Conservation (phyloP, 2,329 filamentous ascomycete species). For the Colletotrichum somersetense region DNA sequence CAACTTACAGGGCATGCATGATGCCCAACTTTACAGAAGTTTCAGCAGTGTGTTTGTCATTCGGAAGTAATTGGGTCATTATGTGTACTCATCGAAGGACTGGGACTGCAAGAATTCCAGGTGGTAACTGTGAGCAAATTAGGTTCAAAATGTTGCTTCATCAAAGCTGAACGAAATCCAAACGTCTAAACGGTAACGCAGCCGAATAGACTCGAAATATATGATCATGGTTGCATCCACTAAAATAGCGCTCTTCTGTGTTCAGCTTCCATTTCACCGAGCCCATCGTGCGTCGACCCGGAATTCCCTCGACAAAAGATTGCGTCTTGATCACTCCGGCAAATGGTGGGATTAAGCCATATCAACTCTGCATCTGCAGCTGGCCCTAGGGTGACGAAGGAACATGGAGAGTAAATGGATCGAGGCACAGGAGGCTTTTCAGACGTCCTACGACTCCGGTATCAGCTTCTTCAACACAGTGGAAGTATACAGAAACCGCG, state of each 20-base stretch:
- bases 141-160: not conserved
- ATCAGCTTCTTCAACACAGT: conserved; percentile 22
- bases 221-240: not conserved
- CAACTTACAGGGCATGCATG: not conserved
- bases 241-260: conserved; percentile 12
- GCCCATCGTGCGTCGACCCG: not conserved
- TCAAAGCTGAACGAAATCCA: not conserved
- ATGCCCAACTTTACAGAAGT: not conserved
- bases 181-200: not conserved
- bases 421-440: conserved; percentile 11
- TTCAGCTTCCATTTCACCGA: conserved; percentile 1
- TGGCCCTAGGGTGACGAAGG: not conserved
- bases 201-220: not conserved
- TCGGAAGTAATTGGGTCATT: no score
- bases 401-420: conserved; percentile 13
- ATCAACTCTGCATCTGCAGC: conserved; percentile 6
- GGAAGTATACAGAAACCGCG: not conserved
- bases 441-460: not conserved
- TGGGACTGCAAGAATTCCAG: no score
- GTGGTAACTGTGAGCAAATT: not conserved
- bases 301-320: not conserved
- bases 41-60: not conserved
- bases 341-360: not conserved
- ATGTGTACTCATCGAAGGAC: not conserved
- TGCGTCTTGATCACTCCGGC: not conserved